These are phyloP conservation scores for Aspergillus niger DNA, from an alignment of 2,329 filamentous ascomycete species.

Conservation along the genomic window DNA sequence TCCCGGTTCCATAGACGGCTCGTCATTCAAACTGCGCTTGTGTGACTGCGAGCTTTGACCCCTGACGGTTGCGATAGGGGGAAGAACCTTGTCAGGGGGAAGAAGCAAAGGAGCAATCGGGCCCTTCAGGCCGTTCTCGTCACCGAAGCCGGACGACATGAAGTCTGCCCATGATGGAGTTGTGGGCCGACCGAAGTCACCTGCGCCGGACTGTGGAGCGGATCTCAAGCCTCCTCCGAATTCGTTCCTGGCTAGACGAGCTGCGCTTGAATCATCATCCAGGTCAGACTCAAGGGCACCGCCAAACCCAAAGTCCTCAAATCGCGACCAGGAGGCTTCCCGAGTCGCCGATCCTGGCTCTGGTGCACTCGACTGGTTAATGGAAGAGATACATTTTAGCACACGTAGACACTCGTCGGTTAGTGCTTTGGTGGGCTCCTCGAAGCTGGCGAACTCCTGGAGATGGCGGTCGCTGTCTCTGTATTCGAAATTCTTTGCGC, in stretches of 20 bases:
- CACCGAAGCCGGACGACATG: conserved; percentile 86
- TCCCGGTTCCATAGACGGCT: conserved; percentile 75
- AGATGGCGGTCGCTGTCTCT: conserved; percentile 83
- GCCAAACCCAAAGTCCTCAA: conserved; percentile 91
- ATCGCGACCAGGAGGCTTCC: conserved; percentile 94
- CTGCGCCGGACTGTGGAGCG: conserved; percentile 67
- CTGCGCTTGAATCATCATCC: conserved; percentile 56
- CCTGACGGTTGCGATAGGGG: conserved; percentile 71
- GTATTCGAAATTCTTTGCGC: conserved; percentile 94
- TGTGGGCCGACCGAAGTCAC: conserved; percentile 75
- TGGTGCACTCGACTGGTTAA: conserved; percentile 80
- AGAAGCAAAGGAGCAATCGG: conserved; percentile 68
- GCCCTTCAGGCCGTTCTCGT: conserved; percentile 67
- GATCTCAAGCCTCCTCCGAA: conserved; percentile 59
- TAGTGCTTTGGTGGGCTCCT: conserved; percentile 82
- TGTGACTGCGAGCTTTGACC: conserved; percentile 88
- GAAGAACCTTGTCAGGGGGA: conserved; percentile 89
- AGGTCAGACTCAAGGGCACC: conserved; percentile 70
- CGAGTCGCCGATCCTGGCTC: conserved; percentile 70
- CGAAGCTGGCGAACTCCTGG: conserved; percentile 81
- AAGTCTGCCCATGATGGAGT: conserved; percentile 99
- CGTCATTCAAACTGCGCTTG: conserved; percentile 68
- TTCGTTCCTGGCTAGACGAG: conserved; percentile 36
- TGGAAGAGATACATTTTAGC: conserved; percentile 80
- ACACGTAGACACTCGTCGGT: conserved; percentile 95